A percentile compares a stretch with the other conserved stretches of the same genome.
Evolutionary conservation across 2,329 filamentous ascomycete genomes (phyloP).

Genomic region (Colletotrichum sidae): DNA sequence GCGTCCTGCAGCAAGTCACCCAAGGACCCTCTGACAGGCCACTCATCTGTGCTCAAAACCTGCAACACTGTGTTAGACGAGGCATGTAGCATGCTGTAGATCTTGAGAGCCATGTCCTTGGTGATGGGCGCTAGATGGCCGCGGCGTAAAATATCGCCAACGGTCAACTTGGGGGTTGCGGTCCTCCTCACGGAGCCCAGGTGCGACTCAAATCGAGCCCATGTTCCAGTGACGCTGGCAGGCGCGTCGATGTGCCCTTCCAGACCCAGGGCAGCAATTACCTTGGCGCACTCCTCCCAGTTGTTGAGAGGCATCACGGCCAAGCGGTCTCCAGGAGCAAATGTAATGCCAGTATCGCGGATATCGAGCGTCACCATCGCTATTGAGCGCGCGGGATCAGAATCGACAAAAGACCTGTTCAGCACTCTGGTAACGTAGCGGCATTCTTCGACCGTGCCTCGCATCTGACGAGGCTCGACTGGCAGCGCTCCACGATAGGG

Average conservation of each 20-base stretch:
- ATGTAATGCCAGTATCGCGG: constrained; percentile 64
- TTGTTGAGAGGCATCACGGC: constrained; percentile 66
- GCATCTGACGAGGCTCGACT: constrained; percentile 64
- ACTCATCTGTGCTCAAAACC: constrained; percentile 61
- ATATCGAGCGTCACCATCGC: constrained; percentile 63
- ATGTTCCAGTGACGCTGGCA: constrained; percentile 52
- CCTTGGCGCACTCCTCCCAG: constrained; percentile 66
- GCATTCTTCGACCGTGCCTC: constrained; percentile 66
- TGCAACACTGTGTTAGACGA: constrained; percentile 62
- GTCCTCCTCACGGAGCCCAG: constrained; percentile 51
- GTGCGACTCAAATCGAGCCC: constrained; percentile 61
- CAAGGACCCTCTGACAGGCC: constrained; percentile 62
- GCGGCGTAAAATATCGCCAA: constrained; percentile 62
- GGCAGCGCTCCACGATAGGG: constrained; percentile 59
- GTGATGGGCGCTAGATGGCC: constrained; percentile 65
- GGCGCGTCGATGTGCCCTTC: constrained; percentile 57
- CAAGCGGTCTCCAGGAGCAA: constrained; percentile 63
- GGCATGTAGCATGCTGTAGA: constrained; percentile 60
- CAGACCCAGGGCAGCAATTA: constrained; percentile 62
- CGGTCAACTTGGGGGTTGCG: constrained; percentile 48
- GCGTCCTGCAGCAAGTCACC: constrained; percentile 63
- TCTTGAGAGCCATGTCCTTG: constrained; percentile 59
- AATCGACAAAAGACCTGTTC: constrained; percentile 58
- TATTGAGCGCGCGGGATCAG: constrained; percentile 58
- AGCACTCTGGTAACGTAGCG: constrained; percentile 59